Conservation (phyloP, 331 rosid species). For the Rhamnella rubrinervis region DNA sequence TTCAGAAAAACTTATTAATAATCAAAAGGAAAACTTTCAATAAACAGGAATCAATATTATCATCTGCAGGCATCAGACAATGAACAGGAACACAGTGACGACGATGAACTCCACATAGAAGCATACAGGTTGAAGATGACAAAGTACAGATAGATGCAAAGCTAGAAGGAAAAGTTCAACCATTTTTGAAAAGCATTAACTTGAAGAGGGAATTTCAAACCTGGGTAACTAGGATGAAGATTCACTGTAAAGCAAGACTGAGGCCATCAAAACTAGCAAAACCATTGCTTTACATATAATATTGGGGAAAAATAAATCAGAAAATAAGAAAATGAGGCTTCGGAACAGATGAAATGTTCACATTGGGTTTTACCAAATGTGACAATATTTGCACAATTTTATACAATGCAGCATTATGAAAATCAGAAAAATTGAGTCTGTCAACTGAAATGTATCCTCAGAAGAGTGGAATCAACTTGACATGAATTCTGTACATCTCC, state of each 20-base stretch:
- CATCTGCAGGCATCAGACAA: neutral
- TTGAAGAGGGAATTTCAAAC: slow-evolving; percentile 3
- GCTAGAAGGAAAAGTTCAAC: too few species aligned
- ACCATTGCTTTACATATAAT: slow-evolving; percentile 31
- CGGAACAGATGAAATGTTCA: slow-evolving; percentile 61
- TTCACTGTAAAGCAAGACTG: slow-evolving; percentile 22
- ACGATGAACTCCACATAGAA: neutral
- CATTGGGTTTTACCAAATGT: slow-evolving; percentile 63
- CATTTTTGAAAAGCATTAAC: neutral
- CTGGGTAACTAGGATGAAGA: slow-evolving; percentile 9
- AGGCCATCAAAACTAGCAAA: slow-evolving; percentile 25
- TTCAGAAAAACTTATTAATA: neutral
- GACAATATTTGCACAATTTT: slow-evolving; percentile 74
- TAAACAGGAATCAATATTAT: neutral
- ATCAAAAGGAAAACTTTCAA: neutral
- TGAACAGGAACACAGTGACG: neutral
- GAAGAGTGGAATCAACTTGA: slow-evolving; percentile 53
- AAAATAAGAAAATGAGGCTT: slow-evolving; percentile 37
- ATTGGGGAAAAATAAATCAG: slow-evolving; percentile 26
- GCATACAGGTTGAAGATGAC: too few species aligned
- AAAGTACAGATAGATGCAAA: too few species aligned
- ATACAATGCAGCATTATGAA: slow-evolving; percentile 71
- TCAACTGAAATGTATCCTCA: slow-evolving; percentile 58
- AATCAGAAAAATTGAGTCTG: slow-evolving; percentile 52
- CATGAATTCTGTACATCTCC: slow-evolving; percentile 81